phyloP scores from a whole-genome alignment of 345 rosid genomes.

The Eucalyptus cloeziana region DNA sequence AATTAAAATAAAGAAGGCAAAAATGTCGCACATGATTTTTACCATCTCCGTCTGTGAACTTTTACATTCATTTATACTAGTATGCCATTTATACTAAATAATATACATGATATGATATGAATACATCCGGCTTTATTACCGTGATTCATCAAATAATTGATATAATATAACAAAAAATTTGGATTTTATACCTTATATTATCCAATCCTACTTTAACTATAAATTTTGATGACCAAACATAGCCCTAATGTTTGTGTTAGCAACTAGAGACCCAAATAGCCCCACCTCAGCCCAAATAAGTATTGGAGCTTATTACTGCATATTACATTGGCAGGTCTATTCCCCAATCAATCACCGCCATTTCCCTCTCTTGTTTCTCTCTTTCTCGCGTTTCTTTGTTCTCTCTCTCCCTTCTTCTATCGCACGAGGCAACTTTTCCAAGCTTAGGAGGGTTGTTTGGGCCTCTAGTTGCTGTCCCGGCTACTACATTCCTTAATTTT shows the following conservation, averaged over 20 bases:
- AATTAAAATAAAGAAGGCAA: no score
- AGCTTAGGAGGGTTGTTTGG: not conserved
- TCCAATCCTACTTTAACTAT: no score
- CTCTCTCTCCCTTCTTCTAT: not conserved
- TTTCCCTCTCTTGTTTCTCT: not conserved
- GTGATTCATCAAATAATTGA: no score
- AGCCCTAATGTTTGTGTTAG: not conserved
- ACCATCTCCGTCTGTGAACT: rapidly evolving
- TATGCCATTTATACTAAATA: no score
- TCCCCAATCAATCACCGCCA: not conserved
- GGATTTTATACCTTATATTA: no score
- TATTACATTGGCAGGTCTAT: not conserved
- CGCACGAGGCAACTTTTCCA: not conserved
- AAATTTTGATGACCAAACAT: no score
- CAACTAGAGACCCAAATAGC: not conserved
- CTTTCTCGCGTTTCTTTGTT: not conserved
- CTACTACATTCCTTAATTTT: not conserved
- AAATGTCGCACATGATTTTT: no score
- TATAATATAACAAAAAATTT: no score
- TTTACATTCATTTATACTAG: no score
- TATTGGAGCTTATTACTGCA: not conserved
- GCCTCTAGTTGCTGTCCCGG: not conserved
- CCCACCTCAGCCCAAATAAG: no score
- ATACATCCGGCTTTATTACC: no score
- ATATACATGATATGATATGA: no score